phyloP scores from a whole-genome alignment of 1,139 yeast genomes.

The Debaryomyces robertsiae region DNA sequence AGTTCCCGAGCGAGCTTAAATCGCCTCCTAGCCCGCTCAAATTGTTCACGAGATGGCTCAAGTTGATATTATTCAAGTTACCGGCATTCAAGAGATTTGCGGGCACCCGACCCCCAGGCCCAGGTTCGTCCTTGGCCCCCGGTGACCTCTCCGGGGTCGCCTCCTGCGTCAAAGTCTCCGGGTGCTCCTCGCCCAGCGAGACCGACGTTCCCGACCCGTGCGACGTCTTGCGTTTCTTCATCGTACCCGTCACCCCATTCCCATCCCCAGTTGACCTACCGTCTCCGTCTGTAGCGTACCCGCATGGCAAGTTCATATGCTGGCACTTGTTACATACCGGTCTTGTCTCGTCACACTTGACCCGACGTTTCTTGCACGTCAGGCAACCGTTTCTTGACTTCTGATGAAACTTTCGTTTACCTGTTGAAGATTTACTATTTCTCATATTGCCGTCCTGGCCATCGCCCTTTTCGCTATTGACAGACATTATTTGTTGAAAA shows the following conservation, averaged over 20 bases:
- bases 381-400: slow-evolving; percentile 88
- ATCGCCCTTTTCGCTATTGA: slow-evolving; percentile 5
- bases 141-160: slow-evolving; percentile 26
- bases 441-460: slow-evolving; percentile 7
- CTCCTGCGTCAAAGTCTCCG: slow-evolving; percentile 21
- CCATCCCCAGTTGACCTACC: slow-evolving; percentile 9
- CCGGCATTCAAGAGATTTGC: slow-evolving; percentile 41
- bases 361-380: slow-evolving; percentile 85
- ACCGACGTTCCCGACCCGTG: slow-evolving; percentile 6
- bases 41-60: slow-evolving; percentile 49
- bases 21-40: slow-evolving; percentile 42
- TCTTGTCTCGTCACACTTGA: slow-evolving; percentile 86
- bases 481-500: slow-evolving; percentile 10
- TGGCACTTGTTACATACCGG: slow-evolving; percentile 81
- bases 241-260: background rate
- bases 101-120: slow-evolving; percentile 1
- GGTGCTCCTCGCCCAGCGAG: slow-evolving; percentile 1
- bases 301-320: slow-evolving; percentile 76
- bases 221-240: slow-evolving; percentile 12
- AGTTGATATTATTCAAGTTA: slow-evolving; percentile 45
- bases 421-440: slow-evolving; percentile 29
- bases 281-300: slow-evolving; percentile 38
- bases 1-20: slow-evolving; percentile 38
- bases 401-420: slow-evolving; percentile 74
- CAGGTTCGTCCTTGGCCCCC: slow-evolving; percentile 10